Conservation (phyloP, 2,329 filamentous ascomycete species). For the Monosporascus sp. region DNA sequence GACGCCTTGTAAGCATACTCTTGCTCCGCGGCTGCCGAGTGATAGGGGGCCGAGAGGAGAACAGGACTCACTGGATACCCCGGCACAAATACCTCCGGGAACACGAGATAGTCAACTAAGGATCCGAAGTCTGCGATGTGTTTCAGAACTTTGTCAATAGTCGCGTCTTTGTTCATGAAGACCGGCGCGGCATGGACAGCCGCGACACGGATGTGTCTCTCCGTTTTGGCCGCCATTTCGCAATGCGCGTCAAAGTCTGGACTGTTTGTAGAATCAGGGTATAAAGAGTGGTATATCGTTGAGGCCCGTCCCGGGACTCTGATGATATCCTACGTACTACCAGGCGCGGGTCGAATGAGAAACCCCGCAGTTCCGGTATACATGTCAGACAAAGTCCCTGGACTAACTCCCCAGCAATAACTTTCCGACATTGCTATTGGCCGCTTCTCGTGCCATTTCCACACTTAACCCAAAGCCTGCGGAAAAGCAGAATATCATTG, state of each 20-base stretch:
- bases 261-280: neutral
- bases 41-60: neutral
- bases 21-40: too few relatives aligned
- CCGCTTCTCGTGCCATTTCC: too few relatives aligned
- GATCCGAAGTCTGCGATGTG: slow-evolving; percentile 11
- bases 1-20: too few relatives aligned
- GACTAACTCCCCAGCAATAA: neutral
- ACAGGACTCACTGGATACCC: slow-evolving; percentile 10
- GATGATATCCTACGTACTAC: neutral
- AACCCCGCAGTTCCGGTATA: neutral
- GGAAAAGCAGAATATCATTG: too few relatives aligned
- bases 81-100: slow-evolving; percentile 19
- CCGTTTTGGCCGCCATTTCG: neutral
- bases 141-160: slow-evolving; percentile 12
- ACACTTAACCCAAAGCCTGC: too few relatives aligned
- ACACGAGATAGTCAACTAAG: slow-evolving; percentile 14
- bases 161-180: slow-evolving; percentile 18
- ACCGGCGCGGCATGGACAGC: slow-evolving; percentile 17
- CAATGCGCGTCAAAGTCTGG: neutral
- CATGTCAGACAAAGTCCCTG: neutral
- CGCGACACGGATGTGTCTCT: slow-evolving; percentile 3
- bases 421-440: too few relatives aligned
- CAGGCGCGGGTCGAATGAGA: neutral
- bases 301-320: neutral
- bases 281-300: neutral